Base-by-base conservation (phyloP, 352 stramenopile species). In the Globisporangium cystogenes region DNA sequence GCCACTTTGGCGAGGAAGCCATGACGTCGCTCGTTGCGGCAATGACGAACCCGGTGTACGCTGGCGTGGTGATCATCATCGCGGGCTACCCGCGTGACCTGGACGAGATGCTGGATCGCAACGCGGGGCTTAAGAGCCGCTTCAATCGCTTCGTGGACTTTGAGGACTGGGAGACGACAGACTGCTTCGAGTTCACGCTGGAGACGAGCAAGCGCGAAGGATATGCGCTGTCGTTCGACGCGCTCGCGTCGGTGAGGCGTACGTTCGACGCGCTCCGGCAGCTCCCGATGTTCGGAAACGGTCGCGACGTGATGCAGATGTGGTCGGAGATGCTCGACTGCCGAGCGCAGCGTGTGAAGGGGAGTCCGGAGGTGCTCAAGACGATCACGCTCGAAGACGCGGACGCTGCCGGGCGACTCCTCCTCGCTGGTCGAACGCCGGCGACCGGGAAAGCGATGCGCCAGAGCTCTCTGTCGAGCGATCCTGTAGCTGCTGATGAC, bases 61-160 rank as follows among this genome's bases (percentile, higher is more conserved):
- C 68, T 27, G 85, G 85, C 0, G 89, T 96, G 60, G 76, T 97
- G 18, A 79, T 97, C 24, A 82, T 98, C 31, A 80, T 97, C 23
- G 90, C 92, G 15, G 92, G 92, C 0, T 97, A 98, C 51, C 69
- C 72, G 23, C 72, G 69, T 14, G 87, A 97, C 33, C 90, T 97
- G 43, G 80, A 97, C 43, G 61, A 72, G 43, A 96, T 98, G 85
- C 72, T 98, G 11, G 57, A 88, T 55, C 78, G 71, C 14, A 97
- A 97, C 39, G 77, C 84, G 21, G 92, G 92, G 0, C 67, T 98
- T 7, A 95, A 94, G 56, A 97, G 89, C 60, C 73, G 90, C 29
- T 97, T 98, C 50, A 93, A 76, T 1, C 76, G 87, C 23, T 92
- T 86, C 24, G 70, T 98, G 14, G 74, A 96, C 53, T 98, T 97